Evolutionary conservation across 192 early-diverging fungal genomes (phyloP).

Genomic region (Umbelopsis isabellina): DNA sequence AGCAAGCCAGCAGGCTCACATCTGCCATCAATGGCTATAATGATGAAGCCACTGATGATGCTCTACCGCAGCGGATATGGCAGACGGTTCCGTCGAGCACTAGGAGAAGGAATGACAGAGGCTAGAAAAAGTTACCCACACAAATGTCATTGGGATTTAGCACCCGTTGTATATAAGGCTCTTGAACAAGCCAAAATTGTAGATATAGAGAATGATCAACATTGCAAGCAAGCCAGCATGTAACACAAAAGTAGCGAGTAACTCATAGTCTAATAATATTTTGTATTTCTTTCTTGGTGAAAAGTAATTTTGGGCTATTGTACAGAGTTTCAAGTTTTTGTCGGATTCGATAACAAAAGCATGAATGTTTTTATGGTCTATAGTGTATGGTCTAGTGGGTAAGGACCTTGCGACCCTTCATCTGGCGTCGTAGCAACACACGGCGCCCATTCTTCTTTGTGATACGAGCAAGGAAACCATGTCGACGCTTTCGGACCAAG

Average conservation of each 20-base stretch:
- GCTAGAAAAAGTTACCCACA: neutral
- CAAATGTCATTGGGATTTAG: neutral
- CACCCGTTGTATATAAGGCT: constrained; percentile 3
- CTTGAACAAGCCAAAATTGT: neutral
- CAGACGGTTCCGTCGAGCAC: constrained; percentile 36
- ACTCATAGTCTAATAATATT: neutral
- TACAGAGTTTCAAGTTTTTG: neutral
- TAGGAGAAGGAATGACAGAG: constrained; percentile 23
- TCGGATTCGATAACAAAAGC: too few species aligned
- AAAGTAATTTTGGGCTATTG: constrained; percentile 9
- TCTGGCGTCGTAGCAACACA: constrained; percentile 69
- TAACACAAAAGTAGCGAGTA: neutral
- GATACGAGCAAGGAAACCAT: constrained; percentile 88
- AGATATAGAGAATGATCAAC: neutral
- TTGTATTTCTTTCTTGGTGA: neutral
- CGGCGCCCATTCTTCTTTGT: constrained; percentile 78
- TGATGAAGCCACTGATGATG: constrained; percentile 47
- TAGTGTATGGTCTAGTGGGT: constrained; percentile 62
- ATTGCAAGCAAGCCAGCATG: neutral
- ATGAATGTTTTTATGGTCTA: too few species aligned
- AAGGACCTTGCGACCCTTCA: constrained; percentile 90
- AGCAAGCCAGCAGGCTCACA: constrained; percentile 13
- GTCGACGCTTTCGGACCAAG: constrained; percentile 85
- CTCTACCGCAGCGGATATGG: constrained; percentile 45
- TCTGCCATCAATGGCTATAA: constrained; percentile 41